Evolutionary conservation across 1,284 basidiomycete species (phyloP), one percentile per base, ranked within the genome.

Genomic region (Schizophyllum amplum): DNA sequence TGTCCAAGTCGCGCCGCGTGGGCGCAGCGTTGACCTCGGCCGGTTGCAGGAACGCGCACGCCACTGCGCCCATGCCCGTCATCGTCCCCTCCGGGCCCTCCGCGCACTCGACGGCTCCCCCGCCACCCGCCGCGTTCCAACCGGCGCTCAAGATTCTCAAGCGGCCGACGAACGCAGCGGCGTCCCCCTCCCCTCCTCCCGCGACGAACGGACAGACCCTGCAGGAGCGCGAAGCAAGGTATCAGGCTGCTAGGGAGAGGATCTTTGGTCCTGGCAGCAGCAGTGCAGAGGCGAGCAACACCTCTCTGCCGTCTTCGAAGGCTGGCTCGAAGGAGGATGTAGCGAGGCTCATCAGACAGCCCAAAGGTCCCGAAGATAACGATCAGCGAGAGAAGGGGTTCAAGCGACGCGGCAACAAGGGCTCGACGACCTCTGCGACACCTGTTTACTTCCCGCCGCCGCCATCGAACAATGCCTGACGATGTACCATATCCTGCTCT

Each of bases 81-180:
- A 60, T 77, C 1, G 63, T 77, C 51, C 60, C 74, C 17, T 52
- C 56, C 1, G 42, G n/a, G 5, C 71, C 72, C 17, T 67, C 69
- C 13, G 70, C 70, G 7, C 62, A 66, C 21, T 61, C 70, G 1
- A 55, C 63, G 4, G 60, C 61, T 13, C 59, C 69, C 5, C 70
- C 71, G 5, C 72, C 73, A 13, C 68, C 66, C 9, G 70, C 69
- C n/a, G 75, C 72, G 0, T 72, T 77, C 53, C 72, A 74, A 33
- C 75, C 74, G 13, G 58, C 69, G 1, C 70, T 77, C 66, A 71
- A 71, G 25, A 78, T 77, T 51, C 68, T 77, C 23, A 78, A 76
- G 62, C 73, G 75, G 11, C 74, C 74, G 11, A 68, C 72, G n/a
- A 64, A 63, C 54, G 60, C 62, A 24, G 63, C 66, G 25, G 55